phyloP scores from a whole-genome alignment of 2,329 filamentous ascomycete genomes.

The Talaromyces sp. region DNA sequence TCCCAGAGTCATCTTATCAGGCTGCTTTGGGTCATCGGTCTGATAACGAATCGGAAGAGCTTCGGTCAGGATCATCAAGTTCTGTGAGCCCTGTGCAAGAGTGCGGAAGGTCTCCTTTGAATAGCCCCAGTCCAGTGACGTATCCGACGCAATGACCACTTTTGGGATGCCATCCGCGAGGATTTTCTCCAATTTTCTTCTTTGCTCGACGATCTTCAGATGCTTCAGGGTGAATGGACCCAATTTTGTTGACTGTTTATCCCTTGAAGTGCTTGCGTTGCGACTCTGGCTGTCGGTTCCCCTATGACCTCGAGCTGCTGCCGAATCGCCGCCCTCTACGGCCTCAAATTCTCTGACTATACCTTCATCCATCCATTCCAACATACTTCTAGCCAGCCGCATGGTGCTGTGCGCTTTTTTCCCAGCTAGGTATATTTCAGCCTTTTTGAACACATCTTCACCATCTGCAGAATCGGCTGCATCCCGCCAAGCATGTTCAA shows the following conservation, averaged over 20 bases:
- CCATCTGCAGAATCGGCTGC: conserved; percentile 53
- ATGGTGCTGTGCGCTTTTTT: conserved; percentile 83
- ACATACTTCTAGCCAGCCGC: conserved; percentile 86
- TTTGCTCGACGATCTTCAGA: conserved; percentile 75
- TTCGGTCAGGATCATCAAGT: conserved; percentile 84
- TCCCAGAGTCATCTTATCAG: conserved; percentile 56
- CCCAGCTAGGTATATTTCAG: conserved; percentile 73
- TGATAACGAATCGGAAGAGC: conserved; percentile 38
- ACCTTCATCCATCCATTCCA: conserved; percentile 98
- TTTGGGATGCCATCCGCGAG: conserved; percentile 49
- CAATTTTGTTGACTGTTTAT: conserved; percentile 38
- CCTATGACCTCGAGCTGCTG: conserved; percentile 30
- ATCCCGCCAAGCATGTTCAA: conserved; percentile 85
- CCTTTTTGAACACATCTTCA: conserved; percentile 46
- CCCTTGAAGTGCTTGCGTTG: conserved; percentile 25
- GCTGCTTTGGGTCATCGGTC: conserved; percentile 20
- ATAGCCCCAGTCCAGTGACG: conserved; percentile 90
- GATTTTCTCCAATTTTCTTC: conserved; percentile 70
- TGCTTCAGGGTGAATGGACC: conserved; percentile 89
- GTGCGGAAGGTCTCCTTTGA: conserved; percentile 72
- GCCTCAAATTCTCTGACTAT: conserved; percentile 90
- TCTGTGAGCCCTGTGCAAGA: conserved; percentile 70
- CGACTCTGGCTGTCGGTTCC: conserved; percentile 40
- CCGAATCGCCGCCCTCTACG: conserved; percentile 34
- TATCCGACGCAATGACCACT: conserved; percentile 88